Conservation (phyloP, 2,329 filamentous ascomycete species). For the Claviceps monticola region DNA sequence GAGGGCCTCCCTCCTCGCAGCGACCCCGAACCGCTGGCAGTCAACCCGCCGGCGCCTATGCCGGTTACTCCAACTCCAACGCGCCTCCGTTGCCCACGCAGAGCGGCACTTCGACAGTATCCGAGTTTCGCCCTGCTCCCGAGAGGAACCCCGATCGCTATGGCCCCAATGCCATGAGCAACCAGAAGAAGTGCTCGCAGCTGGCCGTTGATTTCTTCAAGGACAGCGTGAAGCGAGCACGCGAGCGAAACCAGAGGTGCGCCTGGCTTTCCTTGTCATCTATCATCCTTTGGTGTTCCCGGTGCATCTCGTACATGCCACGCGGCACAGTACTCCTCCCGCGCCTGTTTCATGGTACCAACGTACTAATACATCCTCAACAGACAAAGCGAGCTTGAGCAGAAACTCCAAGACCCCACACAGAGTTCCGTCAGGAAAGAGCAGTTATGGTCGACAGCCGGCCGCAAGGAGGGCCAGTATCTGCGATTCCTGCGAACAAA, state of each 20-base stretch:
- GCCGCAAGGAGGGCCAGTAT: constrained; percentile 82
- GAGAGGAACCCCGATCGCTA: constrained; percentile 63
- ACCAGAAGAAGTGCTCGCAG: constrained; percentile 56
- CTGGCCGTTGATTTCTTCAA: constrained; percentile 89
- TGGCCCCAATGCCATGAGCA: constrained; percentile 49
- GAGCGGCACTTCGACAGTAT: constrained; percentile 41
- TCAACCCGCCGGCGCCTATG: constrained; percentile 48
- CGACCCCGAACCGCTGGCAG: constrained; percentile 76
- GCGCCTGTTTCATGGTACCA: not conserved
- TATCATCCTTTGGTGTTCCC: not conserved
- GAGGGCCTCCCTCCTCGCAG: constrained; percentile 54
- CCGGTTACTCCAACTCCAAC: constrained; percentile 42
- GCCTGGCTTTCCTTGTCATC: not conserved
- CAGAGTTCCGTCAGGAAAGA: constrained; percentile 65
- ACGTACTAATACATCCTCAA: not conserved
- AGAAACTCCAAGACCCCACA: constrained; percentile 64
- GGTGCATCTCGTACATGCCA: not conserved
- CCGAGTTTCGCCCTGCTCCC: constrained; percentile 64
- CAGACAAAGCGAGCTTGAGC: constrained; percentile 86
- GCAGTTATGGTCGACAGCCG: constrained; percentile 71
- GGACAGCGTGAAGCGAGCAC: constrained; percentile 90
- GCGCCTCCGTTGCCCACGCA: constrained; percentile 51
- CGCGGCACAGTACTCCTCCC: no score
- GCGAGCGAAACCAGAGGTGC: constrained; percentile 88
- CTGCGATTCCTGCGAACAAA: constrained; percentile 87